Percentiles rank a stretch among this genome's conserved stretches.
Evolutionary conservation across 2,329 filamentous ascomycete species (phyloP).

Genomic region (Knufia petricola): DNA sequence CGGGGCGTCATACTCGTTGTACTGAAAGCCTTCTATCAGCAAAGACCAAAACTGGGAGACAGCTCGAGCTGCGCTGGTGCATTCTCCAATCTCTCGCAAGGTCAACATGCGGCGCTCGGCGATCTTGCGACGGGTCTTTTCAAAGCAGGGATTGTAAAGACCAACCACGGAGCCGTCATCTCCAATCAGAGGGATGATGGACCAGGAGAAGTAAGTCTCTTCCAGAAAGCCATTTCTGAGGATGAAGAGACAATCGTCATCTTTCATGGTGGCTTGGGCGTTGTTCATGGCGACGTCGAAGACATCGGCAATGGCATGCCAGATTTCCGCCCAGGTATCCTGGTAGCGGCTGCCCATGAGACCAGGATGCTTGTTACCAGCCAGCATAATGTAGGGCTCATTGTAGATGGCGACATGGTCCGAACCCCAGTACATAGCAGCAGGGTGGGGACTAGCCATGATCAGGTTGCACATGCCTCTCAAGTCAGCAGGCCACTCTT

Average conservation of each 20-base stretch:
- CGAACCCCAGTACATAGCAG: constrained; percentile 70
- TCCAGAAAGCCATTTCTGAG: constrained; percentile 57
- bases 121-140: constrained; percentile 69
- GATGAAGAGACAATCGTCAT: constrained; percentile 69
- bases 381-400: constrained; percentile 59
- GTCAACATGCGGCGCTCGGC: constrained; percentile 73
- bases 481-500: constrained; percentile 61
- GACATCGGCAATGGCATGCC: constrained; percentile 58
- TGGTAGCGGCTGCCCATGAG: constrained; percentile 65
- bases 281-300: constrained; percentile 58
- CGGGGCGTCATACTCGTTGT: constrained; percentile 65
- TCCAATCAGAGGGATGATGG: constrained; percentile 65
- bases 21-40: constrained; percentile 58
- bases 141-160: constrained; percentile 70
- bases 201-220: constrained; percentile 74
- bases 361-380: constrained; percentile 64
- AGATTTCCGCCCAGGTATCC: constrained; percentile 64
- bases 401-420: constrained; percentile 63
- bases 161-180: constrained; percentile 64
- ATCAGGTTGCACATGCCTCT: constrained; percentile 72
- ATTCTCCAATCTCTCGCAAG: constrained; percentile 66
- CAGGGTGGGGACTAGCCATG: constrained; percentile 67
- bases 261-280: constrained; percentile 74
- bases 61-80: constrained; percentile 61
- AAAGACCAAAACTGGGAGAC: constrained; percentile 65